Conservation (phyloP, 805 yeast species). For the Metschnikowia chrysomelidarum region DNA sequence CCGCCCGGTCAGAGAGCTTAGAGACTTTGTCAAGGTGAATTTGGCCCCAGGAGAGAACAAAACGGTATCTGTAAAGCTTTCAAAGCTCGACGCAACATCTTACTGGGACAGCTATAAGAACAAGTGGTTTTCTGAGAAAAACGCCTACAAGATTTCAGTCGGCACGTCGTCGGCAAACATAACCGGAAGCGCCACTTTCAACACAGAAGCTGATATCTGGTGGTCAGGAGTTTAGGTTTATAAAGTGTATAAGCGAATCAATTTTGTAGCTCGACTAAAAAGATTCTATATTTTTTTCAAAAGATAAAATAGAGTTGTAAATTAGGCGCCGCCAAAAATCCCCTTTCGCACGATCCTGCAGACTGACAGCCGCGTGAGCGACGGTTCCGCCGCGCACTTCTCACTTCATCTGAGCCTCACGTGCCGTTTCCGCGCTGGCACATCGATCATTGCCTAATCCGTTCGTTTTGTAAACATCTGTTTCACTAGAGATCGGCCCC, state of each 20-base stretch:
- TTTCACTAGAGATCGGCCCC: too few relatives aligned
- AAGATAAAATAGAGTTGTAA: too few relatives aligned
- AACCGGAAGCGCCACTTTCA: conserved; percentile 12
- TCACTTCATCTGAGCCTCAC: too few relatives aligned
- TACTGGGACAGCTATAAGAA: conserved; percentile 29
- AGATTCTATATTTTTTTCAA: too few relatives aligned
- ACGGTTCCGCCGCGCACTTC: too few relatives aligned
- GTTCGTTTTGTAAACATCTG: conserved; percentile 18
- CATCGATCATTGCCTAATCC: conserved; percentile 11
- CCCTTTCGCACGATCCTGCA: too few relatives aligned
- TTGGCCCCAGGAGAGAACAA: conserved; percentile 20
- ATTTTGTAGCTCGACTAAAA: too few relatives aligned
- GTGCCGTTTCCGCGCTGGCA: too few relatives aligned
- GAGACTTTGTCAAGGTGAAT: conserved; percentile 29
- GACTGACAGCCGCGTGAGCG: too few relatives aligned
- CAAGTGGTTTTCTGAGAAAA: conserved; percentile 28
- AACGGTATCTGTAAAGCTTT: conserved; percentile 18
- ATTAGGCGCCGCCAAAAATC: too few relatives aligned
- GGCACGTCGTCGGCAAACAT: conserved; percentile 20
- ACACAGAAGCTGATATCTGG: conserved; percentile 8
- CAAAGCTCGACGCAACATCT: conserved; percentile 27
- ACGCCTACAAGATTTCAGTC: conserved; percentile 24
- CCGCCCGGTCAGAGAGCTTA: conserved; percentile 30
- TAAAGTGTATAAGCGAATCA: too few relatives aligned
- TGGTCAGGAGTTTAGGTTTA: conserved; percentile 17